A percentile compares a stretch with the other conserved stretches of the same genome.
phyloP scores from a whole-genome alignment of 2,329 filamentous ascomycete species.

The Fusarium mundagurra region DNA sequence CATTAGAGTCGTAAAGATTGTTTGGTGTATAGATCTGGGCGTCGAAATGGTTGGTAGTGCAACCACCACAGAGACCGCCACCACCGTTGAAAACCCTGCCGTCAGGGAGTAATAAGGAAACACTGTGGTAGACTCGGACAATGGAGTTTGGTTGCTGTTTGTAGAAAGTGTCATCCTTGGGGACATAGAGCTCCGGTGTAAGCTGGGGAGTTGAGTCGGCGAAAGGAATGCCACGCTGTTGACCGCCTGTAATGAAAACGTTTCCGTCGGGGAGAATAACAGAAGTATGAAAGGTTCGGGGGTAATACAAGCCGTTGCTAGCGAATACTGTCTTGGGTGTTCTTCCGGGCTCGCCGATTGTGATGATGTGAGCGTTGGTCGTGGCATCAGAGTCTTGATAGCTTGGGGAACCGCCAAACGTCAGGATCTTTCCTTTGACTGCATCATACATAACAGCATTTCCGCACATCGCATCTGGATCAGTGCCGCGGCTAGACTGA shows the following conservation, averaged over 20 bases:
- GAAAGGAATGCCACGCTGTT: constrained; percentile 6
- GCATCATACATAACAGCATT: constrained; percentile 68
- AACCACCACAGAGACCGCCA: constrained; percentile 9
- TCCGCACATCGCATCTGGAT: constrained; percentile 63
- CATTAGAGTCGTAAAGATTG: constrained; percentile 11
- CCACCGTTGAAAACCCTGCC: constrained; percentile 22
- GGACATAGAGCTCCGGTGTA: constrained; percentile 18
- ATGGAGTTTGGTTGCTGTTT: constrained; percentile 19
- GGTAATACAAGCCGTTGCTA: constrained; percentile 2
- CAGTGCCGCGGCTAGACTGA: constrained; percentile 46
- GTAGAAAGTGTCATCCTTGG: constrained; percentile 8
- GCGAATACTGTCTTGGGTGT: not conserved
- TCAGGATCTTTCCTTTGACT: constrained; percentile 65
- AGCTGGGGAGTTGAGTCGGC: constrained; percentile 12
- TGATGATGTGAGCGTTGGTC: constrained; percentile 59
- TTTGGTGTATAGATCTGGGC: constrained; percentile 28
- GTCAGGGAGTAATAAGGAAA: constrained; percentile 11
- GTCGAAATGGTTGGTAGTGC: constrained; percentile 26
- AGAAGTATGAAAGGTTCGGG: constrained; percentile 56
- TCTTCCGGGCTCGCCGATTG: constrained; percentile 47
- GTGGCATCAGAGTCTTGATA: constrained; percentile 57
- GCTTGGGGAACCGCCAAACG: constrained; percentile 58
- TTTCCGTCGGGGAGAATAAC: constrained; percentile 60
- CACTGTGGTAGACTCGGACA: constrained; percentile 14
- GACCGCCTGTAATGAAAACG: constrained; percentile 59